These are phyloP conservation scores for Cadophora luteo-olivacea DNA, from an alignment of 2,329 filamentous ascomycete species.

Conservation along the genomic window DNA sequence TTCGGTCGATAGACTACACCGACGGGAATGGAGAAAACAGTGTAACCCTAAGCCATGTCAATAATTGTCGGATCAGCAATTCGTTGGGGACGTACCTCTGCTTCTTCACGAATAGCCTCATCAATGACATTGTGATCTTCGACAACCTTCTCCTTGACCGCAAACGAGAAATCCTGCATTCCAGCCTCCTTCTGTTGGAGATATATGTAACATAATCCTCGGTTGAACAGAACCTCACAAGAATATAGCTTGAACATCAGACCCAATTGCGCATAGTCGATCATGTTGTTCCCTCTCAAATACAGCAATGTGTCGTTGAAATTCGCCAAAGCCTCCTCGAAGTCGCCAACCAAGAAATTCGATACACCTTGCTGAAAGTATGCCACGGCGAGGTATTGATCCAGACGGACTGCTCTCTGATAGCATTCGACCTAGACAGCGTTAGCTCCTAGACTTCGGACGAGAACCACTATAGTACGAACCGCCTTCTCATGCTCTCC, in stretches of 20 bases:
- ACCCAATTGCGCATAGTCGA: constrained; percentile 96
- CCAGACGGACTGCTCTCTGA: constrained; percentile 86
- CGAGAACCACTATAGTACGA: constrained; percentile 50
- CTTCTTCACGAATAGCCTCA: constrained; percentile 91
- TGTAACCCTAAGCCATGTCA: constrained; percentile 75
- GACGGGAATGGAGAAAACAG: constrained; percentile 97
- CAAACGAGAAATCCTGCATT: constrained; percentile 88
- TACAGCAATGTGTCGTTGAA: constrained; percentile 98
- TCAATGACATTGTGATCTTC: constrained; percentile 98
- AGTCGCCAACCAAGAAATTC: constrained; percentile 95
- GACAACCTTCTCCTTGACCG: constrained; percentile 94
- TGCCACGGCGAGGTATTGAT: constrained; percentile 95
- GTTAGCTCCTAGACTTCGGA: constrained; percentile 29
- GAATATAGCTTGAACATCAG: constrained; percentile 96
- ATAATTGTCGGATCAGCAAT: constrained; percentile 5
- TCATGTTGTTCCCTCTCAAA: constrained; percentile 93
- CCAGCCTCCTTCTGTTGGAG: constrained; percentile 89
- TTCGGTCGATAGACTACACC: constrained; percentile 95
- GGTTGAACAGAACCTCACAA: constrained; percentile 97
- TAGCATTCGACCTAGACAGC: constrained; percentile 86
- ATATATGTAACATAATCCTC: constrained; percentile 96
- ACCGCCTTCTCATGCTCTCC: constrained; percentile 96
- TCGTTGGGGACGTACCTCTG: constrained; percentile 68
- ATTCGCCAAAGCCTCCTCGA: constrained; percentile 95
- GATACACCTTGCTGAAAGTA: constrained; percentile 99